Conservation (phyloP, 2,329 filamentous ascomycete genomes). For the Colletotrichum sp. region DNA sequence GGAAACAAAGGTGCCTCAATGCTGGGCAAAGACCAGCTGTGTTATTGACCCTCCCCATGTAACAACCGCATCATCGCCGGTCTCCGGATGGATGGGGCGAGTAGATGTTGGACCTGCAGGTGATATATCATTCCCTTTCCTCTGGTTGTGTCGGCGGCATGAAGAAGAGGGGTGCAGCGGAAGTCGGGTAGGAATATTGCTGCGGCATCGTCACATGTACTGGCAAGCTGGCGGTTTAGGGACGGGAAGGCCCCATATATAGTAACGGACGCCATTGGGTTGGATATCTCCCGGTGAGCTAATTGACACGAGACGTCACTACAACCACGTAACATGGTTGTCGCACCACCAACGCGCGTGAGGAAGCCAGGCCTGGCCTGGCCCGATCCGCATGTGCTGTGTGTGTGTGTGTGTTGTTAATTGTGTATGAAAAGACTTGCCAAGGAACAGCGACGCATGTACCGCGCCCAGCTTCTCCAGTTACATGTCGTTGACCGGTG, state of each 20-base stretch:
- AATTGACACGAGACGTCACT: neutral
- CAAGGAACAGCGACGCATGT: neutral
- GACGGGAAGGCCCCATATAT: neutral
- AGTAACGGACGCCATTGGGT: neutral
- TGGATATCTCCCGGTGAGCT: neutral
- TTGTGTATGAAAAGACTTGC: neutral
- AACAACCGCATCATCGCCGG: neutral
- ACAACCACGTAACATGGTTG: neutral
- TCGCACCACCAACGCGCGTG: neutral
- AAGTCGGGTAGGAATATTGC: neutral
- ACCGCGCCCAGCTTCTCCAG: neutral
- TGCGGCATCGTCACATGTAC: neutral
- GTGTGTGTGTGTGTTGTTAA: neutral
- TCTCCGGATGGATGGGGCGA: neutral
- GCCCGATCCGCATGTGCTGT: neutral
- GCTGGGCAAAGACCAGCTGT: neutral
- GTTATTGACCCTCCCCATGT: neutral
- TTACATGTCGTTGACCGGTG: conserved; percentile 2
- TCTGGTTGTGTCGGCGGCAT: neutral
- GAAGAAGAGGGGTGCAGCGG: neutral
- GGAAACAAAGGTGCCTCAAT: neutral
- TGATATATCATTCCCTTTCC: neutral
- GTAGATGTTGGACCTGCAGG: neutral
- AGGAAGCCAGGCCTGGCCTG: neutral
- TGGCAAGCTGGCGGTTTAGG: neutral